Percentiles rank a stretch among this genome's conserved stretches.
Evolutionary conservation across 192 early-diverging fungal genomes (phyloP).

Genomic region (Phycomyces nitens): DNA sequence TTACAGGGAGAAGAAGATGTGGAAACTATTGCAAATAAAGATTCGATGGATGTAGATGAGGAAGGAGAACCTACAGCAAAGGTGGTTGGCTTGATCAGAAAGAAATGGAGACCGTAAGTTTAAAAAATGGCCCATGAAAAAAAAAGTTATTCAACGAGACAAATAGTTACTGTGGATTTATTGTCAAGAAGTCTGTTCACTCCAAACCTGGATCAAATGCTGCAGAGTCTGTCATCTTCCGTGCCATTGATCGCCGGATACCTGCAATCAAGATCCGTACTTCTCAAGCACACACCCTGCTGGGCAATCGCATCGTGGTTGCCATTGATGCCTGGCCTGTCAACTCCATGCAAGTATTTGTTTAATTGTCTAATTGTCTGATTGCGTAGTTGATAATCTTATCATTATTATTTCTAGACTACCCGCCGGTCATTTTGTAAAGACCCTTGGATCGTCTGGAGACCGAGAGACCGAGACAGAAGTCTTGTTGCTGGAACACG

Average conservation of each 20-base stretch:
- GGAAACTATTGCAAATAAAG: constrained; percentile 49
- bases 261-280: constrained; percentile 94
- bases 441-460: constrained; percentile 87
- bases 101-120: constrained; percentile 83
- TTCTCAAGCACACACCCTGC: constrained; percentile 72
- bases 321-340: constrained; percentile 88
- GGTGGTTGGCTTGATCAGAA: constrained; percentile 90
- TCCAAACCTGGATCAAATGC: constrained; percentile 54
- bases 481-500: constrained; percentile 93
- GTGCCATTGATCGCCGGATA: constrained; percentile 88
- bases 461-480: constrained; percentile 95
- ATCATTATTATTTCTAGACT: constrained; percentile 31
- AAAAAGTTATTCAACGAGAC: not conserved
- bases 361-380: not conserved
- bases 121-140: not conserved
- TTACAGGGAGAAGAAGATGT: constrained; percentile 25
- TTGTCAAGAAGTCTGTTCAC: constrained; percentile 67
- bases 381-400: not conserved
- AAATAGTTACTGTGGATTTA: constrained; percentile 75
- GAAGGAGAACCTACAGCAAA: constrained; percentile 71
- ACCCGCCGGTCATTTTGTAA: constrained; percentile 92
- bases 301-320: constrained; percentile 89
- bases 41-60: constrained; percentile 63
- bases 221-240: constrained; percentile 74
- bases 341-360: constrained; percentile 55